These are phyloP conservation scores for Phellinidium pouzarii DNA, from an alignment of 1,284 basidiomycete species.

Conservation along the genomic window DNA sequence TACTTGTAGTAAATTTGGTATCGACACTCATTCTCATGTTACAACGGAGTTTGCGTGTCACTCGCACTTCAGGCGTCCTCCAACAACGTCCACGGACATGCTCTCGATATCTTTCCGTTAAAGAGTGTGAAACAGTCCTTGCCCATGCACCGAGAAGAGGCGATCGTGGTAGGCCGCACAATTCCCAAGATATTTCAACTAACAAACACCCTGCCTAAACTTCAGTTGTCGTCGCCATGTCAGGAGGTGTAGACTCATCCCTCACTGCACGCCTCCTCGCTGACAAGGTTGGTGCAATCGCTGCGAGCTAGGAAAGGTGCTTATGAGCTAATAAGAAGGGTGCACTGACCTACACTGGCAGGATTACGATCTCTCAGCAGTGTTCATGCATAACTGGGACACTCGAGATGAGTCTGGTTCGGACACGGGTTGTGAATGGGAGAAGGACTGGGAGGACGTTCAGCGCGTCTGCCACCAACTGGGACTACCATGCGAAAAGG, in stretches of 20 bases:
- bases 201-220: not conserved
- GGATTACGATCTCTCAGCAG: constrained; percentile 78
- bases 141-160: constrained; percentile 36
- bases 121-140: not conserved
- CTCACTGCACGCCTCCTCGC: constrained; percentile 74
- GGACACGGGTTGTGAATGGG: constrained; percentile 87
- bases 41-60: too few relatives aligned
- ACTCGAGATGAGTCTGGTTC: constrained; percentile 63
- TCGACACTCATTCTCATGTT: too few relatives aligned
- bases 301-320: too few relatives aligned
- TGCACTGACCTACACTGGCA: constrained; percentile 25
- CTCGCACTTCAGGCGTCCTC: too few relatives aligned
- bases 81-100: too few relatives aligned
- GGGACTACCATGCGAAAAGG: constrained; percentile 64
- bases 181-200: not conserved
- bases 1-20: too few relatives aligned
- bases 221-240: constrained; percentile 86
- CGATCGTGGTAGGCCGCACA: constrained; percentile 40
- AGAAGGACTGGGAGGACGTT: constrained; percentile 92
- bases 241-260: constrained; percentile 93
- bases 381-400: constrained; percentile 98
- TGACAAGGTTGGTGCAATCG: constrained; percentile 42
- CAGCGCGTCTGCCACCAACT: constrained; percentile 67
- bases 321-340: not conserved
- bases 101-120: too few relatives aligned